phyloP scores from a whole-genome alignment of 176 grass and related monocot species.

The Metroxylon sagu region DNA sequence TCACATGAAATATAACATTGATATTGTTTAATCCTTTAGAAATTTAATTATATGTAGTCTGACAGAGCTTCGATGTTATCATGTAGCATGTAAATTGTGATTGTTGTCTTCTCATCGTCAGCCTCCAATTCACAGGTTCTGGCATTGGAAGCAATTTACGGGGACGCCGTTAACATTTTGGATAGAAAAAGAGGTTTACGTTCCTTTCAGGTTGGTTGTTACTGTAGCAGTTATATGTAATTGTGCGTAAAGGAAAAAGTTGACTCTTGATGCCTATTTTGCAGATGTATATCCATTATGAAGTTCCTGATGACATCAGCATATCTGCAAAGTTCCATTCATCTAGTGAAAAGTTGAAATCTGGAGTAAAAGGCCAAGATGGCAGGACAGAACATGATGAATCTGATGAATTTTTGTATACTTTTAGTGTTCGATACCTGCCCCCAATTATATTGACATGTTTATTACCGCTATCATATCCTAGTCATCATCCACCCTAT shows the following conservation, averaged over 20 bases:
- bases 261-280: neutral
- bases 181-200: conserved; percentile 42
- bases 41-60: too few relatives aligned
- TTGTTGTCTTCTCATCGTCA: too few relatives aligned
- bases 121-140: conserved; percentile 31
- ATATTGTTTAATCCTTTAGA: too few relatives aligned
- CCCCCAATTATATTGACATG: conserved; percentile 45
- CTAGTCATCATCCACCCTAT: conserved; percentile 33
- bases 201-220: conserved; percentile 55
- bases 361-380: conserved; percentile 11
- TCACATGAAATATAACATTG: too few relatives aligned
- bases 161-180: conserved; percentile 42
- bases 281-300: conserved; percentile 38
- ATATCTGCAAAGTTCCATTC: conserved; percentile 33
- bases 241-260: neutral
- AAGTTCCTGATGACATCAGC: conserved; percentile 37
- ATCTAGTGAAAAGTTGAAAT: conserved; percentile 29
- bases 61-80: too few relatives aligned
- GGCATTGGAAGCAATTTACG: conserved; percentile 80
- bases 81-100: too few relatives aligned
- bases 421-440: conserved; percentile 31
- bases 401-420: conserved; percentile 26
- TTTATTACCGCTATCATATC: conserved; percentile 37
- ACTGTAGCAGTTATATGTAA: neutral
- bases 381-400: conserved; percentile 3